phyloP scores from a whole-genome alignment of 2,329 filamentous ascomycete genomes.

The Didymella segeticola region DNA sequence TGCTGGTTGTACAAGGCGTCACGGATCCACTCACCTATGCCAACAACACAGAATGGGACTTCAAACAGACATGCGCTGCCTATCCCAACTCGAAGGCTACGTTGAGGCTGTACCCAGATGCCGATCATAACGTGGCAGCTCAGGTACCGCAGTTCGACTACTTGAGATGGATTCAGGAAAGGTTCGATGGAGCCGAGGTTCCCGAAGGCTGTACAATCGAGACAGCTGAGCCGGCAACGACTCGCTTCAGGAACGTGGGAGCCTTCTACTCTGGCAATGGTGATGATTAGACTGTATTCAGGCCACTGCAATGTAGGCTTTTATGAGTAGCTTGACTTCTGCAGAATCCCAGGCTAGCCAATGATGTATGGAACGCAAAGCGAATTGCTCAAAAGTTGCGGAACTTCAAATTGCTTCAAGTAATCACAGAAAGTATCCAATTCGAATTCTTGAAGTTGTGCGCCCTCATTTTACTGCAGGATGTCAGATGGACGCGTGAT shows the following conservation, averaged over 20 bases:
- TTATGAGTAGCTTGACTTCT: not conserved
- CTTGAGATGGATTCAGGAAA: conserved; percentile 22
- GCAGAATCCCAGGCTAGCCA: not conserved
- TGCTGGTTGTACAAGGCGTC: conserved; percentile 28
- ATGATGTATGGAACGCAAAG: not conserved
- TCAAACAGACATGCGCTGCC: conserved; percentile 25
- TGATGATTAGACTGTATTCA: not conserved
- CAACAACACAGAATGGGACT: conserved; percentile 29
- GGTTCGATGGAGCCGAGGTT: conserved; percentile 20
- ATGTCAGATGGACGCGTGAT: conserved; percentile 2
- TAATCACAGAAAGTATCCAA: not conserved
- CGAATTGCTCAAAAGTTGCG: not conserved
- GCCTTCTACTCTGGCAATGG: conserved; percentile 7
- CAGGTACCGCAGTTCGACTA: conserved; percentile 15
- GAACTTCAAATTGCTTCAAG: not conserved
- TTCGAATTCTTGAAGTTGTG: not conserved
- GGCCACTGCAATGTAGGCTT: not conserved
- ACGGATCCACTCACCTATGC: conserved; percentile 23
- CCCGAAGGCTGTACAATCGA: conserved; percentile 12
- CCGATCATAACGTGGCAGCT: conserved; percentile 24
- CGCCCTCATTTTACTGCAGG: not conserved
- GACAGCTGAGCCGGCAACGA: conserved; percentile 14
- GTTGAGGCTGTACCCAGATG: conserved; percentile 25
- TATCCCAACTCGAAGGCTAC: conserved; percentile 19
- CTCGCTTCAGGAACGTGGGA: conserved; percentile 9